These are phyloP conservation scores for Lentinula detonsa DNA, from an alignment of 768 basidiomycete species.

Conservation along the genomic window DNA sequence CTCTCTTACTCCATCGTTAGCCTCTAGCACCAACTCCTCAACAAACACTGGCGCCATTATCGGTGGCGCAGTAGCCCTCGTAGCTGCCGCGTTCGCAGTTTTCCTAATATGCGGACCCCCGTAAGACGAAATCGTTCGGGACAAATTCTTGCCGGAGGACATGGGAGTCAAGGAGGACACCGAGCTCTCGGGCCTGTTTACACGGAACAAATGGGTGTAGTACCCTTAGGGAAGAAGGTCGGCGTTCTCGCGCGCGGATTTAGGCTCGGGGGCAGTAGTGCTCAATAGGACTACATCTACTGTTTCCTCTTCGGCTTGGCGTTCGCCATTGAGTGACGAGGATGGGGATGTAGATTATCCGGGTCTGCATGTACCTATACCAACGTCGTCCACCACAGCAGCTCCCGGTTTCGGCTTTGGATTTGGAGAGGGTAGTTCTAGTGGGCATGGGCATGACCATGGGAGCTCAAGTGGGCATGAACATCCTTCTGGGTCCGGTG, in stretches of 20 bases:
- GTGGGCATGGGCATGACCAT: background rate
- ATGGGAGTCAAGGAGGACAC: background rate
- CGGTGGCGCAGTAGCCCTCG: background rate
- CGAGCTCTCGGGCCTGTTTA: background rate
- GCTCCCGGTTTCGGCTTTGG: background rate
- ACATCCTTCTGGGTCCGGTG: background rate
- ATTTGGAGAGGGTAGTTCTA: background rate
- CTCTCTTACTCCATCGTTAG: background rate
- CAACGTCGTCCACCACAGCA: background rate
- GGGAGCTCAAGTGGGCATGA: no score
- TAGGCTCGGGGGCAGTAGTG: background rate
- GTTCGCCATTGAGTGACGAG: constrained; percentile 2
- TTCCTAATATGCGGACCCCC: background rate
- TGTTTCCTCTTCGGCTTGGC: background rate
- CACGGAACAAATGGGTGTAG: background rate
- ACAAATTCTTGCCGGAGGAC: background rate
- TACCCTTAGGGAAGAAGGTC: background rate
- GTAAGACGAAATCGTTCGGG: background rate
- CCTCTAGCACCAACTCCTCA: background rate
- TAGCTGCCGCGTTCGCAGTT: background rate
- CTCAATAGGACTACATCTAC: background rate
- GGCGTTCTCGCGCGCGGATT: background rate
- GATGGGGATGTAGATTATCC: background rate
- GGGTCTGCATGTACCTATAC: background rate
- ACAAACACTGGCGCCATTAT: constrained; percentile 1